phyloP scores from a whole-genome alignment of 805 yeast species.

The Grigorovia yakushimaensis region DNA sequence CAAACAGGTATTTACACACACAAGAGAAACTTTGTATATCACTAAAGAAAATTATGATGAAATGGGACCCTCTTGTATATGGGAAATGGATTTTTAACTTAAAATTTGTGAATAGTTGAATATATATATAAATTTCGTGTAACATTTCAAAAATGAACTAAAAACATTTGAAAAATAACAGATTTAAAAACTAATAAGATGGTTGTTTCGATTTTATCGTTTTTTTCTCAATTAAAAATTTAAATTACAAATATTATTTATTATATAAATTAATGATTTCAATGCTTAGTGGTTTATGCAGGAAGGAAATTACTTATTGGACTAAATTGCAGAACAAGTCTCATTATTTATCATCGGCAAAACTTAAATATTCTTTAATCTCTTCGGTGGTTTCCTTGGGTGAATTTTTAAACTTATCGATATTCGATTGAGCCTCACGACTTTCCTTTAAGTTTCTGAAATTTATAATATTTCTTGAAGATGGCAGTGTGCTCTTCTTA shows the following conservation, averaged over 20 bases:
- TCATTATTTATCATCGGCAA: constrained; percentile 14
- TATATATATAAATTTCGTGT: neutral
- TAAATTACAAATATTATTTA: too few relatives aligned
- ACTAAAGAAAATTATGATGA: constrained; percentile 64
- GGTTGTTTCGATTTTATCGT: too few relatives aligned
- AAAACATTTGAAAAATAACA: neutral
- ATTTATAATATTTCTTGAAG: constrained; percentile 4
- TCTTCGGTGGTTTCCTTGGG: constrained; percentile 14
- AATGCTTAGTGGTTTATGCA: too few relatives aligned
- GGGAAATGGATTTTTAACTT: constrained; percentile 45
- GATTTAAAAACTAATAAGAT: too few relatives aligned
- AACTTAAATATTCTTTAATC: constrained; percentile 19
- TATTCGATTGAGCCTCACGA: neutral
- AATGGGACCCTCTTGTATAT: constrained; percentile 71
- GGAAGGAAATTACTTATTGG: too few relatives aligned
- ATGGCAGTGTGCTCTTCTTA: neutral
- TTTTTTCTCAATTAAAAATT: too few relatives aligned
- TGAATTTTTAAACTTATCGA: neutral
- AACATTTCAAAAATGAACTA: neutral
- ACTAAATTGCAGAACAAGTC: too few relatives aligned
- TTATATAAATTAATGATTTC: too few relatives aligned
- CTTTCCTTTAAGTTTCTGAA: constrained; percentile 1
- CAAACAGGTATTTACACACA: constrained; percentile 67
- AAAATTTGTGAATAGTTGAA: too few relatives aligned
- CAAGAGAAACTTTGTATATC: constrained; percentile 56